Conservation (phyloP, 2,329 filamentous ascomycete genomes). For the Alternaria burnsii region DNA sequence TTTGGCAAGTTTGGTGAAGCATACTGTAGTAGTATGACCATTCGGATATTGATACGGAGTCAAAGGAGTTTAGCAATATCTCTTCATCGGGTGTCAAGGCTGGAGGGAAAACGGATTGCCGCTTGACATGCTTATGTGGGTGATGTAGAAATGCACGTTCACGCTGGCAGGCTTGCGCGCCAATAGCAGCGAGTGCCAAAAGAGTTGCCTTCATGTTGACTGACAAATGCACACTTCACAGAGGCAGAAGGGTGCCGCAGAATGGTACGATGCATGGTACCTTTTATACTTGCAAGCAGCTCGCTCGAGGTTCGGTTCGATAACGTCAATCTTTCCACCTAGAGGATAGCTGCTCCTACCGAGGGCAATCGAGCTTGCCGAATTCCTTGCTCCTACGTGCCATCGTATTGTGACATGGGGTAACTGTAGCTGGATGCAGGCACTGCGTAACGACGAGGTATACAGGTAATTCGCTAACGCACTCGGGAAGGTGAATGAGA, state of each 20-base stretch:
- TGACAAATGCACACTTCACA: constrained; percentile 7
- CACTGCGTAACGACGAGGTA: constrained; percentile 19
- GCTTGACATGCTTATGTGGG: constrained; percentile 36
- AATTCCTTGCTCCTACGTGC: constrained; percentile 10
- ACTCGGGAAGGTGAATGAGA: constrained; percentile 43
- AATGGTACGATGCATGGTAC: constrained; percentile 4
- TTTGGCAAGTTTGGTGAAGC: neutral
- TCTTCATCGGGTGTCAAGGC: constrained; percentile 48
- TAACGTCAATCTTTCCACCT: constrained; percentile 30
- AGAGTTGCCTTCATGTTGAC: constrained; percentile 38
- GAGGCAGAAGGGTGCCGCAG: constrained; percentile 6
- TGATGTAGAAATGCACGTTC: constrained; percentile 38
- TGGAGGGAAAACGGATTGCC: constrained; percentile 45
- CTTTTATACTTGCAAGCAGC: constrained; percentile 24
- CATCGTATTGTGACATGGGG: constrained; percentile 1
- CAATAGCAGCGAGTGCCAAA: constrained; percentile 40
- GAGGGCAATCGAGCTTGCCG: constrained; percentile 9
- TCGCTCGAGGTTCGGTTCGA: constrained; percentile 12
- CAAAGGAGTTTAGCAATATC: constrained; percentile 53
- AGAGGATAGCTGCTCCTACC: constrained; percentile 11
- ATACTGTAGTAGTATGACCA: constrained; percentile 52
- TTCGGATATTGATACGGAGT: constrained; percentile 50
- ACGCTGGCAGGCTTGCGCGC: constrained; percentile 46
- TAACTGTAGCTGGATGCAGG: constrained; percentile 20
- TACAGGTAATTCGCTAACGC: constrained; percentile 34